Percentiles rank a stretch among this genome's conserved stretches.
Evolutionary conservation across 805 yeast genomes (phyloP).

Genomic region (Metschnikowia proteae): DNA sequence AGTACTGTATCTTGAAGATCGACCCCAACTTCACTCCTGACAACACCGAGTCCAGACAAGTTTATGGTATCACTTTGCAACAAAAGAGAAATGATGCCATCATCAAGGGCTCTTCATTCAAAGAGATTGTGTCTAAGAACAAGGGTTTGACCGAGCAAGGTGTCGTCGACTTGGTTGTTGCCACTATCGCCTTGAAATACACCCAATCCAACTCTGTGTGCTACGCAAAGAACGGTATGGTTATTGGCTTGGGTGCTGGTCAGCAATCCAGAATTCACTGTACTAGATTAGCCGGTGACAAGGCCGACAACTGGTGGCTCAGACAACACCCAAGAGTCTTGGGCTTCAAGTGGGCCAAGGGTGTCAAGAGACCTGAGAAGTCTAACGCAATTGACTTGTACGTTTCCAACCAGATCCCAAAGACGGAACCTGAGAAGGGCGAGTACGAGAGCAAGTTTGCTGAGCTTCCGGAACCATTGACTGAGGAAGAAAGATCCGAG

Average conservation of each 20-base stretch:
- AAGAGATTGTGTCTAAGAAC: constrained; percentile 85
- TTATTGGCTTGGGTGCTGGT: constrained; percentile 98
- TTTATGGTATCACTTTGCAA: constrained; percentile 90
- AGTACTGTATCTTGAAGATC: constrained; percentile 92
- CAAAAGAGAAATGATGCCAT: constrained; percentile 98
- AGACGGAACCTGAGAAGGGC: constrained; percentile 83
- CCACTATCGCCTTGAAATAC: constrained; percentile 94
- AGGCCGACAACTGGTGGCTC: constrained; percentile 99
- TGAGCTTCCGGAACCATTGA: constrained; percentile 77
- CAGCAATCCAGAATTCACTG: constrained; percentile 99
- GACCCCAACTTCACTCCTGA: constrained; percentile 93
- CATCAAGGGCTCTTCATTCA: constrained; percentile 83
- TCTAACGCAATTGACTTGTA: constrained; percentile 94
- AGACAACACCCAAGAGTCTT: constrained; percentile 96
- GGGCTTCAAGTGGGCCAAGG: constrained; percentile 95
- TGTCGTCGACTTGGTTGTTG: constrained; percentile 87
- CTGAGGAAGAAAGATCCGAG: constrained; percentile 76
- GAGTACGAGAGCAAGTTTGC: constrained; percentile 91
- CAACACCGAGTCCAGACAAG: constrained; percentile 82
- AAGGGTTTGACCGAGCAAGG: constrained; percentile 90
- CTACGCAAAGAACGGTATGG: constrained; percentile 99
- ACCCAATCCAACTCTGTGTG: constrained; percentile 98
- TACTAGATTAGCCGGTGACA: constrained; percentile 98
- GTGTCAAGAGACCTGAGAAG: constrained; percentile 97
- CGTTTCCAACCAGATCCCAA: constrained; percentile 89